Evolutionary conservation across 805 yeast species (phyloP), one percentile per base, ranked within the genome.

Genomic region (Barnettozyma wickerhamii): DNA sequence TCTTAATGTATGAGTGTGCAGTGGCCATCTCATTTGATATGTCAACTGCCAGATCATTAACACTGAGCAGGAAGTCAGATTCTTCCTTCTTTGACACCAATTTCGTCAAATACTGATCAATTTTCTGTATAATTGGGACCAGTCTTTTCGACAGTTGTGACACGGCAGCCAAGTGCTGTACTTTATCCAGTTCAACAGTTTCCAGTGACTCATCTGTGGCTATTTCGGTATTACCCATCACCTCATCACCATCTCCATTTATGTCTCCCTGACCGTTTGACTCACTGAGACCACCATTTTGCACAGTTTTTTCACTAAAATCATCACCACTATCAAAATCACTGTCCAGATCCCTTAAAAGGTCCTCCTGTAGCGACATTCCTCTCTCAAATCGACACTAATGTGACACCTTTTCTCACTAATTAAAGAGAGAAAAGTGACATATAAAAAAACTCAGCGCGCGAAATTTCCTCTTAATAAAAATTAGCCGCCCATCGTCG

Each of bases 1-100:
- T 55, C 35, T 69, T 74, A 28, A 83, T 61, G 38, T 73, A 74
- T 6, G 68, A 58, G 44, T 75, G 75, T 9, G 83, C 53, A 3
- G 66, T 44, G 0, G 60, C 48, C 5, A 83, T 75, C 46, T 84
- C 91, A 12, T 65, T 64, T 34, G 71, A 70, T 3, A 84, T 68
- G 6, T 76, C 71, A 10, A 71, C 69, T 0, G 80, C 64, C n/a
- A 75, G 51, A 32, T 70, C 75, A 57, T 82, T 84, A 7, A 81
- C 71, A 12, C 60, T 59, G 5, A 74, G 63, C 10, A 85, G 59
- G 21, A 83, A 71, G n/a, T 64, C 58, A 49, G 72, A 69, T 48
- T 79, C 80, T 14, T 50, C 37, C 15, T 44, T 46, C 35, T 50
- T 55, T 4, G 59, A 51, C 17, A 55, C 43, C 17, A 50, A 37